Conservation (phyloP, 169 alveolate species). For the Perkinsus olseni region DNA sequence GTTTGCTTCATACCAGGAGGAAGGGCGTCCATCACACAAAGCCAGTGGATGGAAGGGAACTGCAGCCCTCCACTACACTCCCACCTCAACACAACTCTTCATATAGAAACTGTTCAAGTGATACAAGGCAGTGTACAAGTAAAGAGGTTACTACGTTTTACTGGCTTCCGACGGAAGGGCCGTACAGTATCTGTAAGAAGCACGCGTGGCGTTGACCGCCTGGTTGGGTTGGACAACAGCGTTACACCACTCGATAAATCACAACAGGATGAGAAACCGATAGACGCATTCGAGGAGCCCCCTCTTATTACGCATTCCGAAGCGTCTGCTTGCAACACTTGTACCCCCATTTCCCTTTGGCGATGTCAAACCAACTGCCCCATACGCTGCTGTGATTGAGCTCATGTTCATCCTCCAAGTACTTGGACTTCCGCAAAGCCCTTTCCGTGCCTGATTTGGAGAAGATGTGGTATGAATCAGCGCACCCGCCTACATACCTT, state of each 20-base stretch:
- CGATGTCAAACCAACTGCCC: constrained; percentile 71
- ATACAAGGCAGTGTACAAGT: background rate
- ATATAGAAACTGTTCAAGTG: background rate
- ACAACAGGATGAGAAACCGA: background rate
- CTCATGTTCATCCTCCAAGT: constrained; percentile 59
- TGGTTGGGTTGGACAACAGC: too few species aligned
- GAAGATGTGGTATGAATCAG: background rate
- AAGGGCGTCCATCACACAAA: background rate
- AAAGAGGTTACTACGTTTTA: background rate
- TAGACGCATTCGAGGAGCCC: too few species aligned
- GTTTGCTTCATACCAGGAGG: background rate
- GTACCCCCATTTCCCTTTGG: constrained; percentile 68
- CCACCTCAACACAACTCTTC: background rate
- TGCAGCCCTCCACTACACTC: too few species aligned
- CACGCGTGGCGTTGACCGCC: too few species aligned
- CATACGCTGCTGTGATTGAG: constrained; percentile 68
- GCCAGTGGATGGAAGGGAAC: background rate
- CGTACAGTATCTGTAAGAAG: background rate
- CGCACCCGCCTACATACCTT: background rate
- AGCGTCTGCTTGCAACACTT: constrained; percentile 52
- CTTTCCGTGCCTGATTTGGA: background rate
- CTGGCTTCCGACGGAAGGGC: background rate
- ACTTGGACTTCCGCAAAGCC: constrained; percentile 36
- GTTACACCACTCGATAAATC: too few species aligned
- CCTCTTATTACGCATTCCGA: constrained; percentile 15